These are phyloP conservation scores for Fusarium circinatum DNA, from an alignment of 2,329 filamentous ascomycete species.

Conservation along the genomic window DNA sequence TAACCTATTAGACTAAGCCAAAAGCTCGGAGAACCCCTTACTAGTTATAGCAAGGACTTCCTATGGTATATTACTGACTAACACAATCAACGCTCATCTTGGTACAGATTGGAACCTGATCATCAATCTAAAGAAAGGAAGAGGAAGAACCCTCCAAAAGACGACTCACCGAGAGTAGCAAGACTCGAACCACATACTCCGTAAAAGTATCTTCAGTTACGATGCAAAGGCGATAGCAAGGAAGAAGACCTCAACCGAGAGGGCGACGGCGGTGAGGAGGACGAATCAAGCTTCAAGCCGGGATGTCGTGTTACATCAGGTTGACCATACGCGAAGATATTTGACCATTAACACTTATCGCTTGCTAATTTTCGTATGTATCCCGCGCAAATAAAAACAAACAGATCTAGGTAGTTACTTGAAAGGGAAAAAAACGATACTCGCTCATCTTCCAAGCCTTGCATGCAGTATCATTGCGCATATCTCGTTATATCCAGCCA, in stretches of 20 bases:
- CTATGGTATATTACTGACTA: no score
- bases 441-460: slow-evolving; percentile 6
- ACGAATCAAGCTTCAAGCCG: not conserved
- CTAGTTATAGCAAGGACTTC: no score
- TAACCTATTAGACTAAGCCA: no score
- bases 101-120: not conserved
- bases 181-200: not conserved
- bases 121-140: not conserved
- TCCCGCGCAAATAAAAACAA: slow-evolving; percentile 1
- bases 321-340: not conserved
- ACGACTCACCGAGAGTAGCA: not conserved
- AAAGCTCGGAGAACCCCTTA: no score
- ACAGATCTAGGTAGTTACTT: slow-evolving; percentile 1
- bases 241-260: not conserved
- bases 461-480: slow-evolving; percentile 38
- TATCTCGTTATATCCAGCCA: slow-evolving; percentile 38
- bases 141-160: not conserved
- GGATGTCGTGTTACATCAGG: not conserved
- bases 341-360: not conserved
- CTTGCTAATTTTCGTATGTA: not conserved
- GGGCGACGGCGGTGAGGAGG: not conserved
- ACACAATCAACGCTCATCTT: not conserved
- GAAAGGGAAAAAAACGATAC: slow-evolving; percentile 10
- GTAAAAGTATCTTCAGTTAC: not conserved
- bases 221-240: not conserved